Conservation (phyloP, 1,284 basidiomycete species). For the Rhizopogon hawkerae region DNA sequence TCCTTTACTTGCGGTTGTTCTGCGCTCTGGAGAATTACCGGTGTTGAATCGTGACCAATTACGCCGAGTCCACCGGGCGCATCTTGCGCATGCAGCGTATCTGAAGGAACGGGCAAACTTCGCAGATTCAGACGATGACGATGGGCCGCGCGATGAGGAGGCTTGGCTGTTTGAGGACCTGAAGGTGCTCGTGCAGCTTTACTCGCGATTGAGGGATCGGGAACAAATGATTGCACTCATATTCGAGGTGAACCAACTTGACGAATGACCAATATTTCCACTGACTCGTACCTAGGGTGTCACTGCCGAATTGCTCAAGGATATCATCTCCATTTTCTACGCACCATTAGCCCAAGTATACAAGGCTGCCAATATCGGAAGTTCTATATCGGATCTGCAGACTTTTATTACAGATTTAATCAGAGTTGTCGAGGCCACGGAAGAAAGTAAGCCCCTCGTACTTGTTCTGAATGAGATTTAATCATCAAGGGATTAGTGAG, state of each 20-base stretch:
- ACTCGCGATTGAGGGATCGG: conserved; percentile 77
- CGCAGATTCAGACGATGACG: conserved; percentile 81
- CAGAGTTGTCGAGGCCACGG: conserved; percentile 85
- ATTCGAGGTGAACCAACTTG: conserved; percentile 64
- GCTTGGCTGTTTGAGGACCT: conserved; percentile 94
- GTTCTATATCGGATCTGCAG: conserved; percentile 88
- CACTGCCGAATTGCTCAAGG: conserved; percentile 92
- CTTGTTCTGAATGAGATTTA: conserved; percentile 8
- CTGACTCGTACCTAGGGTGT: conserved; percentile 53
- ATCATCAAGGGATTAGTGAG: conserved; percentile 42
- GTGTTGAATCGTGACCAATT: conserved; percentile 67
- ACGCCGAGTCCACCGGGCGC: conserved; percentile 68
- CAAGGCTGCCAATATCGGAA: conserved; percentile 93
- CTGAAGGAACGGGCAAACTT: conserved; percentile 51
- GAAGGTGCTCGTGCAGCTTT: conserved; percentile 68
- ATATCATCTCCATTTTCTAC: conserved; percentile 99
- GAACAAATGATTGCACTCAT: conserved; percentile 91
- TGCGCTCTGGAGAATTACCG: conserved; percentile 77
- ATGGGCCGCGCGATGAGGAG: conserved; percentile 86
- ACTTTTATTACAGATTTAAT: conserved; percentile 96
- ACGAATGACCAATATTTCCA: conserved; percentile 1
- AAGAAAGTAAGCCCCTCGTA: conserved; percentile 61
- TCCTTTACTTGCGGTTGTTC: conserved; percentile 76
- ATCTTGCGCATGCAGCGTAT: conserved; percentile 72
- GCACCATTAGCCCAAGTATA: conserved; percentile 97